These are phyloP conservation scores for Chrysosporium queenslandicum DNA, from an alignment of 2,329 filamentous ascomycete genomes.

Conservation along the genomic window DNA sequence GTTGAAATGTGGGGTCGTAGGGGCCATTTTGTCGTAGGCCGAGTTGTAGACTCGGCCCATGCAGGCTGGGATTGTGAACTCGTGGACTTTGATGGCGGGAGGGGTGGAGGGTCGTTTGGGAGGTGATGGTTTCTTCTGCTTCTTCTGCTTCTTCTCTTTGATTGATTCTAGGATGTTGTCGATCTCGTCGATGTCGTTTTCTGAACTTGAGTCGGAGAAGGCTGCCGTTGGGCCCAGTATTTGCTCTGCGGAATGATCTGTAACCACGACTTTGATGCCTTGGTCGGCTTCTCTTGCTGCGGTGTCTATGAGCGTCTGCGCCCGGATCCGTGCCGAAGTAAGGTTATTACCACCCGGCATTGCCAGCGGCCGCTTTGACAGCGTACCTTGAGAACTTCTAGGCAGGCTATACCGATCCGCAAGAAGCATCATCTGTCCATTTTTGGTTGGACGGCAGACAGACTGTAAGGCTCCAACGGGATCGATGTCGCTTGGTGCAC, in stretches of 20 bases:
- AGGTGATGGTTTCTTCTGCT: slow-evolving; percentile 2
- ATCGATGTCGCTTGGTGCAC: slow-evolving; percentile 37
- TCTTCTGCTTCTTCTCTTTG: slow-evolving; percentile 9
- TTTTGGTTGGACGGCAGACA: slow-evolving; percentile 33
- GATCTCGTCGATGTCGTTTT: slow-evolving; percentile 22
- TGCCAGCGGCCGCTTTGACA: slow-evolving; percentile 32
- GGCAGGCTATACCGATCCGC: slow-evolving; percentile 35
- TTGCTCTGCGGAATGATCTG: slow-evolving; percentile 34
- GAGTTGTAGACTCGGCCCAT: slow-evolving; percentile 29
- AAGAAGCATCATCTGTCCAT: slow-evolving; percentile 32
- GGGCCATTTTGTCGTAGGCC: slow-evolving; percentile 1
- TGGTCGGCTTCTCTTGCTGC: slow-evolving; percentile 33
- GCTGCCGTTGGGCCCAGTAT: slow-evolving; percentile 13
- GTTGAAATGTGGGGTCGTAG: slow-evolving; percentile 29
- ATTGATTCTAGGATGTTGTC: slow-evolving; percentile 11
- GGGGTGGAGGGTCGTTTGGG: not conserved
- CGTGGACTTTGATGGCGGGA: slow-evolving; percentile 27
- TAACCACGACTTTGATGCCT: slow-evolving; percentile 34
- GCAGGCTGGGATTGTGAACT: slow-evolving; percentile 35
- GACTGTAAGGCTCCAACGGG: slow-evolving; percentile 37
- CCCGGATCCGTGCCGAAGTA: slow-evolving; percentile 37
- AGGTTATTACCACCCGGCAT: slow-evolving; percentile 37
- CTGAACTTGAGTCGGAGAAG: slow-evolving; percentile 20
- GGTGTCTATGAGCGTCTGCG: slow-evolving; percentile 38
- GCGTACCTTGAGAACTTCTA: slow-evolving; percentile 35